Conservation (phyloP, 2,329 filamentous ascomycete species). For the Calonectria multiphialidica region DNA sequence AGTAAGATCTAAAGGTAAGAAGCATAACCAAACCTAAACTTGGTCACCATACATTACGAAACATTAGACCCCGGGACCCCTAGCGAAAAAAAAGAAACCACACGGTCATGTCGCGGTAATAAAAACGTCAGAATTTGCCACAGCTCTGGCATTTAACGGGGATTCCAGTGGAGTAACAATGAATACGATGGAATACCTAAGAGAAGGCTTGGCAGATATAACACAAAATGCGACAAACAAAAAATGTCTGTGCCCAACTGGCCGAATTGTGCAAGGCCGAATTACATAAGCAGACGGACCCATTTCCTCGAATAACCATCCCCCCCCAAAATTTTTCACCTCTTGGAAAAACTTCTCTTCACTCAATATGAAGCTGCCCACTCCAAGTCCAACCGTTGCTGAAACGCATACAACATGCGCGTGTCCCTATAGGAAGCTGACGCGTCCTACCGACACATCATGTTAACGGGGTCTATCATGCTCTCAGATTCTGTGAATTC, state of each 20-base stretch:
- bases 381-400: not conserved
- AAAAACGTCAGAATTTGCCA: conserved; percentile 1
- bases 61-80: not conserved
- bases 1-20: not conserved
- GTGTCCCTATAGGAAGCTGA: not conserved
- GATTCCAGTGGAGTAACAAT: not conserved
- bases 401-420: not conserved
- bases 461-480: not conserved
- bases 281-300: conserved; percentile 35
- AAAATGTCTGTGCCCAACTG: not conserved
- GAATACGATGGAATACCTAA: not conserved
- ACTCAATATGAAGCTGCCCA: not conserved
- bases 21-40: not conserved
- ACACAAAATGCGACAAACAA: not conserved
- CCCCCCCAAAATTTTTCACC: conserved; percentile 32
- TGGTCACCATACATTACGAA: not conserved
- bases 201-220: not conserved
- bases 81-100: not conserved
- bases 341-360: conserved; percentile 11
- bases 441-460: not conserved
- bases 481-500: not conserved
- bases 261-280: not conserved
- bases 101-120: not conserved
- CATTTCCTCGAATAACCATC: conserved; percentile 29
- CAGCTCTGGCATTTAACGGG: not conserved